phyloP scores from a whole-genome alignment of 1,139 yeast genomes.

The Yueomyces sp. region DNA sequence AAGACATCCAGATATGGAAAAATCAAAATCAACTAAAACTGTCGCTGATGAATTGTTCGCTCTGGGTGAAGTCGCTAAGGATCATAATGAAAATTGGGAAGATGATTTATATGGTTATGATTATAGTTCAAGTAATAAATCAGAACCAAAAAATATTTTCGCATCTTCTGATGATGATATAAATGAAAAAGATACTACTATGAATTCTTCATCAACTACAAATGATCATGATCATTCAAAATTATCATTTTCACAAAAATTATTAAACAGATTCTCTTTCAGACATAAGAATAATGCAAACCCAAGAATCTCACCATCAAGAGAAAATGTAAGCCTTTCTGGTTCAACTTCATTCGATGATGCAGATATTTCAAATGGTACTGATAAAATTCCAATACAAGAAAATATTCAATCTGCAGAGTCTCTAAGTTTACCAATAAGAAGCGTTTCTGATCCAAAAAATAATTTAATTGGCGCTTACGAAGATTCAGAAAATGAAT shows the following conservation, averaged over 20 bases:
- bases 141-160: neutral
- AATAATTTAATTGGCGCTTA: slow-evolving; percentile 7
- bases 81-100: slow-evolving; percentile 62
- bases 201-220: neutral
- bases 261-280: neutral
- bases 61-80: slow-evolving; percentile 45
- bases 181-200: neutral
- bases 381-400: slow-evolving; percentile 2
- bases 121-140: slow-evolving; percentile 28
- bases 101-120: slow-evolving; percentile 24
- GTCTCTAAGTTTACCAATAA: neutral
- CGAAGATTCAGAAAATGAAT: slow-evolving; percentile 1
- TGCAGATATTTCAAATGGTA: slow-evolving; percentile 2
- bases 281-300: slow-evolving; percentile 1
- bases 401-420: too few species aligned
- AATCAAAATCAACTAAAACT: slow-evolving; percentile 16
- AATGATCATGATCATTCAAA: neutral
- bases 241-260: neutral
- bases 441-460: slow-evolving; percentile 7
- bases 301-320: slow-evolving; percentile 9
- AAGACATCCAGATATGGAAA: slow-evolving; percentile 32
- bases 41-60: slow-evolving; percentile 38
- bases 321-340: slow-evolving; percentile 3
- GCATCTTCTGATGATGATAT: neutral
- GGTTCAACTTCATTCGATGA: neutral